Conservation (phyloP, 768 basidiomycete species). For the Tylopilus cervinicoccineus region DNA sequence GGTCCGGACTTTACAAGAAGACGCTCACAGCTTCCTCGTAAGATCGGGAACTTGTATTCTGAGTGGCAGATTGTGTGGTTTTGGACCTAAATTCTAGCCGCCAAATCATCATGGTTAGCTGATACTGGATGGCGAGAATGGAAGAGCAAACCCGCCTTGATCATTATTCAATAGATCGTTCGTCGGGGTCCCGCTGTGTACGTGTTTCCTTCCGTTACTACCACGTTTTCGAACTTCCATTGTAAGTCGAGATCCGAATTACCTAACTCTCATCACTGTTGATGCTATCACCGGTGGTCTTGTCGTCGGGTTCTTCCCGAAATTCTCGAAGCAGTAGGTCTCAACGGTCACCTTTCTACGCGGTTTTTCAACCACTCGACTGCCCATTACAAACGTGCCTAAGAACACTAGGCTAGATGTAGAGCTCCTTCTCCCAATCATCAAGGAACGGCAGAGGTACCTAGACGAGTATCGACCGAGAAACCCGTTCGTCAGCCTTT, state of each 20-base stretch:
- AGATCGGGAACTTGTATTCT: conserved; percentile 35
- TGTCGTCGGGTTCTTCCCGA: conserved; percentile 14
- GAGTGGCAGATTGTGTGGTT: conserved; percentile 7
- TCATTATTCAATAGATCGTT: conserved; percentile 33
- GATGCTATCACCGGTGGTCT: conserved; percentile 19
- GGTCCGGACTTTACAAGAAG: conserved; percentile 24
- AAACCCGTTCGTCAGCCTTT: conserved; percentile 29
- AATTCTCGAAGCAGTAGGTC: conserved; percentile 29
- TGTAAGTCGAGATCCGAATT: not conserved
- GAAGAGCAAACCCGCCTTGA: conserved; percentile 29
- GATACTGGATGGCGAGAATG: conserved; percentile 31
- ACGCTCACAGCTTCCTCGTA: conserved; percentile 32
- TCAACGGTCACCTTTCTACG: not conserved
- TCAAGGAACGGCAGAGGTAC: conserved; percentile 25
- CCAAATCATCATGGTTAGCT: too few species aligned
- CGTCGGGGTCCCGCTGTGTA: conserved; percentile 42
- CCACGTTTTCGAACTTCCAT: not conserved
- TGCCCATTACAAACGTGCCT: not conserved
- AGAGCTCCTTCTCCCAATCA: conserved; percentile 24
- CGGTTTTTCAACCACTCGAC: not conserved
- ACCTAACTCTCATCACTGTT: not conserved
- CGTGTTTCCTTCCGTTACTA: not conserved
- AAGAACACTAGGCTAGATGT: conserved; percentile 2
- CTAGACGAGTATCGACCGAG: conserved; percentile 21
- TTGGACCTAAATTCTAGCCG: too few species aligned